Evolutionary conservation across 495 filamentous ascomycete species (phyloP).

Genomic region (Tuber aestivum): DNA sequence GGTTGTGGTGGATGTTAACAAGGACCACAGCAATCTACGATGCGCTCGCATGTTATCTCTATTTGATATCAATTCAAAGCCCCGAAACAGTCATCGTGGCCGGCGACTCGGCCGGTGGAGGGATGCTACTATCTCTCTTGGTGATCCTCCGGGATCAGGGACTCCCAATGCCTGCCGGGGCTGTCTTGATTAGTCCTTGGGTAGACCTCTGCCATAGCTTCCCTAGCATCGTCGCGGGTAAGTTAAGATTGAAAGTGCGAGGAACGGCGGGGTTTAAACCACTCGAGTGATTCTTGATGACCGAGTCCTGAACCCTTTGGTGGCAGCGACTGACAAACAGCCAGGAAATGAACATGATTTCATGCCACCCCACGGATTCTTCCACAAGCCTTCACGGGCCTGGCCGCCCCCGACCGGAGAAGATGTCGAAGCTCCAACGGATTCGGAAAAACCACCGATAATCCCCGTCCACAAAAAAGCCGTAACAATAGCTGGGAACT

Average conservation of each 20-base stretch:
- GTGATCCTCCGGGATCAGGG: slow-evolving; percentile 74
- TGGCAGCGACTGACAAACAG: not conserved
- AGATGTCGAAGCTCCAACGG: slow-evolving; percentile 48
- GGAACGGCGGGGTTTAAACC: not conserved
- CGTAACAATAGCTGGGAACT: slow-evolving; percentile 62
- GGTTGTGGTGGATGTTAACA: slow-evolving; percentile 8
- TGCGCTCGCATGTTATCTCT: slow-evolving; percentile 79
- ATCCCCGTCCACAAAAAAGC: slow-evolving; percentile 47
- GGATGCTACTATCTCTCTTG: slow-evolving; percentile 75
- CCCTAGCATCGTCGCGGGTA: slow-evolving; percentile 71
- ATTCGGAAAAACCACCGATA: slow-evolving; percentile 9
- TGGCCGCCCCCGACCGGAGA: slow-evolving; percentile 90
- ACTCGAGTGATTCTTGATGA: slow-evolving; percentile 25
- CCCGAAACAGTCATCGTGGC: slow-evolving; percentile 74
- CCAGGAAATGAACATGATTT: slow-evolving; percentile 57
- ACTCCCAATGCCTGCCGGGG: slow-evolving; percentile 77
- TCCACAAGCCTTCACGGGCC: slow-evolving; percentile 70
- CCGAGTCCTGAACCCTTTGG: not conserved
- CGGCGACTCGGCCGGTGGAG: slow-evolving; percentile 86
- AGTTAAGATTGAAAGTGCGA: slow-evolving; percentile 45
- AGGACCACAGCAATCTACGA: slow-evolving; percentile 56
- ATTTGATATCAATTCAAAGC: slow-evolving; percentile 65
- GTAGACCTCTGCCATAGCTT: slow-evolving; percentile 91
- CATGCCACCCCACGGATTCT: slow-evolving; percentile 78
- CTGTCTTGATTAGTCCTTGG: slow-evolving; percentile 87